A percentile compares a stretch with the other conserved stretches of the same genome.
Evolutionary conservation across 305 asterid genomes (phyloP).

Genomic region (Fraxinus angustifolia): DNA sequence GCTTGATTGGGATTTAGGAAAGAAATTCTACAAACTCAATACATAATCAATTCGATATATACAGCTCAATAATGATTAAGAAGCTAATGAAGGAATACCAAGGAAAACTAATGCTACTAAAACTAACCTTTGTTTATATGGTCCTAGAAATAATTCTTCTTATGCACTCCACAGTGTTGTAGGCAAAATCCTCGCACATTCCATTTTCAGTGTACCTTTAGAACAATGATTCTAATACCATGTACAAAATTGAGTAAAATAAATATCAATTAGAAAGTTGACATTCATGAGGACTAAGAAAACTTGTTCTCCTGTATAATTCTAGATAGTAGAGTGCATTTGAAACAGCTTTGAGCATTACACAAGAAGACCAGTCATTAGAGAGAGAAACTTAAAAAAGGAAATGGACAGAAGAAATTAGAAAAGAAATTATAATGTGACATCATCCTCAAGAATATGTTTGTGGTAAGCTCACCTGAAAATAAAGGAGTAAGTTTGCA

Average conservation of each 20-base stretch:
- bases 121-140: too few relatives aligned
- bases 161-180: too few relatives aligned
- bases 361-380: not conserved
- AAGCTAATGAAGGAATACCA: not conserved
- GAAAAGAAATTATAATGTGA: not conserved
- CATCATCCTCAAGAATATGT: not conserved
- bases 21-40: not conserved
- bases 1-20: not conserved
- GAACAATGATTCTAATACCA: too few relatives aligned
- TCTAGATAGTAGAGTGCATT: not conserved
- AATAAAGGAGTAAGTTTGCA: slow-evolving; percentile 79
- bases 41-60: not conserved
- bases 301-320: not conserved
- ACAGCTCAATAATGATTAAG: not conserved
- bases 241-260: too few relatives aligned
- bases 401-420: not conserved
- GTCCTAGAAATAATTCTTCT: too few relatives aligned
- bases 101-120: not conserved
- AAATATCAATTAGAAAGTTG: too few relatives aligned
- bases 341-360: not conserved
- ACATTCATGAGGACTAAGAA: not conserved
- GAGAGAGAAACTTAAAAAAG: not conserved
- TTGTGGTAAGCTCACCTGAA: slow-evolving; percentile 50
- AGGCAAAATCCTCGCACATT: too few relatives aligned
- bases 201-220: too few relatives aligned